These are phyloP conservation scores for Datura wrightii DNA, from an alignment of 257 asterid genomes.

Conservation along the genomic window DNA sequence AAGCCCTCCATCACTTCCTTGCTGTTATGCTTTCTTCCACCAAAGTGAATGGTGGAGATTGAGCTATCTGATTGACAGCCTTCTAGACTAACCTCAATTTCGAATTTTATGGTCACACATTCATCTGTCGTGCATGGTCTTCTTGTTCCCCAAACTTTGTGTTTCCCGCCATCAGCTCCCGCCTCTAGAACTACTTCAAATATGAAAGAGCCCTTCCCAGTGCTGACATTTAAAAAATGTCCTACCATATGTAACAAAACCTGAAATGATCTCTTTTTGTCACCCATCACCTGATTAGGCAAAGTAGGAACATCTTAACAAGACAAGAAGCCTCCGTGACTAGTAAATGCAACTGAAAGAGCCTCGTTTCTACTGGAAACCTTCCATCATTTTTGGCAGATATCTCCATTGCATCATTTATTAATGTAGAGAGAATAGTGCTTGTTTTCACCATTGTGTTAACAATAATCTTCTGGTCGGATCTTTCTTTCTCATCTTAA, in stretches of 20 bases:
- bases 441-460: slow-evolving; percentile 45
- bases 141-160: slow-evolving; percentile 44
- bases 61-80: slow-evolving; percentile 40
- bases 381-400: slow-evolving; percentile 52
- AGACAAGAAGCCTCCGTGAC: no score
- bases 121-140: slow-evolving; percentile 38
- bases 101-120: slow-evolving; percentile 42
- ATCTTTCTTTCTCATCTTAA: slow-evolving; percentile 37
- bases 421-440: slow-evolving; percentile 41
- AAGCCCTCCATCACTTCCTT: slow-evolving; percentile 45
- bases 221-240: slow-evolving; percentile 43
- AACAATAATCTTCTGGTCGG: slow-evolving; percentile 48
- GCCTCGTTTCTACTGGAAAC: slow-evolving; percentile 46
- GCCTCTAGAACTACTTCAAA: slow-evolving; percentile 45
- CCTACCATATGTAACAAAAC: slow-evolving; percentile 52
- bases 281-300: slow-evolving; percentile 48
- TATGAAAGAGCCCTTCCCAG: slow-evolving; percentile 42
- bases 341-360: slow-evolving; percentile 45
- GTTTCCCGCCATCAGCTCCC: slow-evolving; percentile 37
- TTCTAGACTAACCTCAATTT: slow-evolving; percentile 45
- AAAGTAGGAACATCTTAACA: slow-evolving; percentile 40
- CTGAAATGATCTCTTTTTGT: slow-evolving; percentile 48
- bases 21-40: slow-evolving; percentile 41
- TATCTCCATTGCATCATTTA: slow-evolving; percentile 50
- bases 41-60: slow-evolving; percentile 36